Evolutionary conservation across 768 basidiomycete genomes (phyloP).

Genomic region (Tephrocybe rancida): DNA sequence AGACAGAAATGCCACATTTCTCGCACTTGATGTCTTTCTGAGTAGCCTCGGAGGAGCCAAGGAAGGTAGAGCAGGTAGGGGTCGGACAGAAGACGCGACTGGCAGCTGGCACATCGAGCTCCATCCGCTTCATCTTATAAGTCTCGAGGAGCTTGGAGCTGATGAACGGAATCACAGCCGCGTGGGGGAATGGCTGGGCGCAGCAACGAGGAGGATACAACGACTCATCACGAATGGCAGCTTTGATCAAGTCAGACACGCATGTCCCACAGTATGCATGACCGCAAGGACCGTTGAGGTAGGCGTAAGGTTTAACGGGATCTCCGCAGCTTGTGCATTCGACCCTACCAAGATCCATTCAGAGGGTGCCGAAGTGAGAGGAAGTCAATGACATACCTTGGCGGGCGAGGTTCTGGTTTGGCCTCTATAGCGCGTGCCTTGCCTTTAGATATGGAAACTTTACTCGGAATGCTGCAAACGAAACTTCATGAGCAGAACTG

Average conservation of each 20-base stretch:
- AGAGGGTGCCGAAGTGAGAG: not conserved
- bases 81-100: constrained; percentile 26
- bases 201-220: constrained; percentile 46
- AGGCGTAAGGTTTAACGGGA: not conserved
- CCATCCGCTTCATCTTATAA: constrained; percentile 13
- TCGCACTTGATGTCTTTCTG: constrained; percentile 33
- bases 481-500: not conserved
- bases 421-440: not conserved
- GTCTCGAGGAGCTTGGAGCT: not conserved
- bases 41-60: constrained; percentile 31
- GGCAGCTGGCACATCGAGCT: constrained; percentile 17
- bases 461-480: not conserved
- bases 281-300: constrained; percentile 33
- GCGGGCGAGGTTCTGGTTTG: not conserved
- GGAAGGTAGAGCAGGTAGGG: constrained; percentile 43
- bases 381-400: not conserved
- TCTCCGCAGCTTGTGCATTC: constrained; percentile 20
- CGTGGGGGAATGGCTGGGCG: constrained; percentile 24
- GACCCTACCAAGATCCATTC: too few relatives aligned
- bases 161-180: constrained; percentile 14
- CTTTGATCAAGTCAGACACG: constrained; percentile 31
- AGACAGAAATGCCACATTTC: constrained; percentile 41
- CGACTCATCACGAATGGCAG: constrained; percentile 39
- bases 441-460: not conserved
- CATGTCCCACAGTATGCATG: constrained; percentile 40